Evolutionary conservation across 108 stramenopile species (phyloP), one percentile per base, ranked within the genome.

Genomic region (Schizochytrium sp.): DNA sequence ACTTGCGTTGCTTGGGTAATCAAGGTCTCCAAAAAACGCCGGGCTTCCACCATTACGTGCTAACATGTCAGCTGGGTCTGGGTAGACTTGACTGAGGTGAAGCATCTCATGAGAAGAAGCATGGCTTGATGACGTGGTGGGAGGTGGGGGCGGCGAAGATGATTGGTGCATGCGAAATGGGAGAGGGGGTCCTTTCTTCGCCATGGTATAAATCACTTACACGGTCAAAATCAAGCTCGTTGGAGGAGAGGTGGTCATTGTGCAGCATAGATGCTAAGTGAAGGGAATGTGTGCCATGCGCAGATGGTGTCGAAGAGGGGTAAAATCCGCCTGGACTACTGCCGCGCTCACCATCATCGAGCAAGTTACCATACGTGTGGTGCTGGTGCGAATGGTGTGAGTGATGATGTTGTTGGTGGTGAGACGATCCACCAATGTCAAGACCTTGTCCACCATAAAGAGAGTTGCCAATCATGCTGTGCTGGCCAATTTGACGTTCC

Each of bases 101-200:
- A 69, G 28, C 12, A 69, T 15, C 42, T 69, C 44, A 44, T 69
- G 64, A 7, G 64, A 28, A 2, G 28, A 28, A 28, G 28, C 28
- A 28, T 28, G 28, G 28, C 28, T 28, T 28, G 28, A 28, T 28
- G 28, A 28, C 28, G 64, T 69, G 64, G 64, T 44, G 64, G 44
- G 40, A 8, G 64, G 64, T 7, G 64, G 64, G 42, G 64, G 64
- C 64, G 64, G 64, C 12, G 64, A 44, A 2, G 12, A 44, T 44
- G 64, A 7, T 38, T 69, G 64, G 19, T 69, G 64, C 3, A 69
- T 69, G 64, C 19, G 28, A 69, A 28, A 69, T 2, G 7, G 0
- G 12, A 69, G 64, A 38, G 64, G 64, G 64, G 28, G 28, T 28
- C 64, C 64, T 38, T 44, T 69, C 64, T 15, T 69, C 64, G 64